phyloP scores from a whole-genome alignment of 2,329 filamentous ascomycete genomes.

The Xylariaceae sp. region DNA sequence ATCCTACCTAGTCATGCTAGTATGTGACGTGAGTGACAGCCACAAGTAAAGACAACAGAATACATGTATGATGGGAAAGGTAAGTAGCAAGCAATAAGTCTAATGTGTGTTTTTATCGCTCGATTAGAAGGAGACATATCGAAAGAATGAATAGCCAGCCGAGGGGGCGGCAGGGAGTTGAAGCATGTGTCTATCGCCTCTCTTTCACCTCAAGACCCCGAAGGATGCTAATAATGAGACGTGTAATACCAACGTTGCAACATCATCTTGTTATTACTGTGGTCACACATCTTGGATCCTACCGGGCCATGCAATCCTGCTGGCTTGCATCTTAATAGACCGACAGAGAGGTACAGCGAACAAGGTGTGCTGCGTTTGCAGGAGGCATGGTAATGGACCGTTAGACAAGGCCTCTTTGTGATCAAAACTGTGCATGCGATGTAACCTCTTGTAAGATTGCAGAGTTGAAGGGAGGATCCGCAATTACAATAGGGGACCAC shows the following conservation, averaged over 20 bases:
- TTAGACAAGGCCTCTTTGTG: constrained; percentile 6
- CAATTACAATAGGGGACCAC: background rate
- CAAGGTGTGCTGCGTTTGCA: background rate
- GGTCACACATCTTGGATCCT: constrained; percentile 7
- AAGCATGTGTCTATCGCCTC: background rate
- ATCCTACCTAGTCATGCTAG: background rate
- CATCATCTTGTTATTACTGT: constrained; percentile 3
- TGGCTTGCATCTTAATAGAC: constrained; percentile 5
- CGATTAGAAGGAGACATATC: too few species aligned
- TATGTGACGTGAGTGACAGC: too few species aligned
- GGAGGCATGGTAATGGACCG: too few species aligned
- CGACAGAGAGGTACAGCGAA: background rate
- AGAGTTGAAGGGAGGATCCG: background rate
- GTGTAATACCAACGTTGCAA: constrained; percentile 14
- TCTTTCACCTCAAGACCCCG: too few species aligned
- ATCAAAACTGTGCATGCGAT: constrained; percentile 15
- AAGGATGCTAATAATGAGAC: background rate
- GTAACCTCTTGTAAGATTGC: constrained; percentile 19
- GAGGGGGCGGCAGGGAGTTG: background rate
- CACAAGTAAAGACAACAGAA: constrained; percentile 7
- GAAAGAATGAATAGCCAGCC: background rate
- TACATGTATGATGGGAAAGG: too few species aligned
- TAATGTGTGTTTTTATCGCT: too few species aligned
- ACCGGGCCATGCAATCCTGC: constrained; percentile 7
- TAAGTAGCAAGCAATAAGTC: too few species aligned